These are phyloP conservation scores for Schoenoplectus tabernaemontani DNA, from an alignment of 202 grass and related monocot species.

Conservation along the genomic window DNA sequence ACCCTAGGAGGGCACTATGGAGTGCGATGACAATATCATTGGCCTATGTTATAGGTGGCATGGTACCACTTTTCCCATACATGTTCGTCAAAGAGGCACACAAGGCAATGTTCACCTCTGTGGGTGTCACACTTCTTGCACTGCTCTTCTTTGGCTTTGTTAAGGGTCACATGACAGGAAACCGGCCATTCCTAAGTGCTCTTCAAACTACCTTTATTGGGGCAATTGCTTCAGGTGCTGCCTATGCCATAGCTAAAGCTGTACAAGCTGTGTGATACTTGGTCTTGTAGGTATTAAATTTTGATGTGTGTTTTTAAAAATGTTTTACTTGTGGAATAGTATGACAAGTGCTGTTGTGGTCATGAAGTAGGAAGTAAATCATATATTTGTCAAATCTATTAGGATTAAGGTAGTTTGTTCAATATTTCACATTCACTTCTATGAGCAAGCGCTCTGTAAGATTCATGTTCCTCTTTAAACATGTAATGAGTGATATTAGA, in stretches of 20 bases:
- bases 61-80: constrained; percentile 76
- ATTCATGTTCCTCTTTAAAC: not conserved
- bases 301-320: not conserved
- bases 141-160: constrained; percentile 80
- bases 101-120: constrained; percentile 59
- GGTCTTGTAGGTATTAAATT: not conserved
- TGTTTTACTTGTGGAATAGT: not conserved
- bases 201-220: constrained; percentile 73
- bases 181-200: constrained; percentile 51
- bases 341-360: not conserved
- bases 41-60: constrained; percentile 56
- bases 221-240: constrained; percentile 60
- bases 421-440: not conserved
- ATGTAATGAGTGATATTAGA: not conserved
- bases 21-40: constrained; percentile 68
- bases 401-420: not conserved
- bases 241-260: constrained; percentile 60
- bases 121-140: constrained; percentile 47
- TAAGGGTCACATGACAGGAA: constrained; percentile 67
- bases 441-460: not conserved
- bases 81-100: constrained; percentile 50
- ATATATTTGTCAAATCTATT: not conserved
- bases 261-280: constrained; percentile 43
- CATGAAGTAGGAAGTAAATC: not conserved
- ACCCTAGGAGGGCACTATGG: constrained; percentile 62